Evolutionary conservation across 2,329 filamentous ascomycete genomes (phyloP).

Genomic region (Fusarium caatingaense): DNA sequence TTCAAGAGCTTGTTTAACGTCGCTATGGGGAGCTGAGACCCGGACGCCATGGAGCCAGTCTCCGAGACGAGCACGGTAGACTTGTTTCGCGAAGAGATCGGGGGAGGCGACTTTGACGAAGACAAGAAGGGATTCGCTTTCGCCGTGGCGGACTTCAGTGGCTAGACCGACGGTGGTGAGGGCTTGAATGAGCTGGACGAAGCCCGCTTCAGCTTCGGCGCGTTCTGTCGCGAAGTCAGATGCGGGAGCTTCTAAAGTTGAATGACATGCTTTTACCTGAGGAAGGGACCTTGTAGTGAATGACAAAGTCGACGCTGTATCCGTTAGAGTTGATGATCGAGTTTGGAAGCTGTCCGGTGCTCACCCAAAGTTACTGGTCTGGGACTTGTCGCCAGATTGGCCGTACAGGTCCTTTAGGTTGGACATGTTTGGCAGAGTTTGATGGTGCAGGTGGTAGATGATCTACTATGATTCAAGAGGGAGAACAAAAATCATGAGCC

Average conservation of each 20-base stretch:
- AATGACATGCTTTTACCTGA: constrained; percentile 62
- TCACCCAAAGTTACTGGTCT: constrained; percentile 57
- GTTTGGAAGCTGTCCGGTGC: constrained; percentile 20
- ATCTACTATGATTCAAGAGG: neutral
- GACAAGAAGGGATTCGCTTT: constrained; percentile 79
- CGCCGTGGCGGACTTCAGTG: constrained; percentile 86
- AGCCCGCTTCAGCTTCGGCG: constrained; percentile 76
- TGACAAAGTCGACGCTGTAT: constrained; percentile 84
- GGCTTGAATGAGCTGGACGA: constrained; percentile 80
- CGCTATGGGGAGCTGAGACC: constrained; percentile 77
- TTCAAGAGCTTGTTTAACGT: constrained; percentile 75
- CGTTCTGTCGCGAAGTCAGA: constrained; percentile 63
- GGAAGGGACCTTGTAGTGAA: constrained; percentile 79
- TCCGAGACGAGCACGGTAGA: constrained; percentile 87
- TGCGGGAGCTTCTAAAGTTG: neutral
- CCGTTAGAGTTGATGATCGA: constrained; percentile 22
- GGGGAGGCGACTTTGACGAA: constrained; percentile 85
- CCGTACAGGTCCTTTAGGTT: constrained; percentile 49
- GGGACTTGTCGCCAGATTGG: constrained; percentile 43
- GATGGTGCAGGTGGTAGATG: constrained; percentile 11
- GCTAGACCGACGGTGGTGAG: constrained; percentile 84
- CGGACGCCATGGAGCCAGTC: constrained; percentile 95
- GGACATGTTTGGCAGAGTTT: constrained; percentile 47
- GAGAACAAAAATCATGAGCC: neutral
- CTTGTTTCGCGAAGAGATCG: constrained; percentile 78